Evolutionary conservation across 179 eudicot species (phyloP), one percentile per base, ranked within the genome.

Genomic region (Nepenthes alata): DNA sequence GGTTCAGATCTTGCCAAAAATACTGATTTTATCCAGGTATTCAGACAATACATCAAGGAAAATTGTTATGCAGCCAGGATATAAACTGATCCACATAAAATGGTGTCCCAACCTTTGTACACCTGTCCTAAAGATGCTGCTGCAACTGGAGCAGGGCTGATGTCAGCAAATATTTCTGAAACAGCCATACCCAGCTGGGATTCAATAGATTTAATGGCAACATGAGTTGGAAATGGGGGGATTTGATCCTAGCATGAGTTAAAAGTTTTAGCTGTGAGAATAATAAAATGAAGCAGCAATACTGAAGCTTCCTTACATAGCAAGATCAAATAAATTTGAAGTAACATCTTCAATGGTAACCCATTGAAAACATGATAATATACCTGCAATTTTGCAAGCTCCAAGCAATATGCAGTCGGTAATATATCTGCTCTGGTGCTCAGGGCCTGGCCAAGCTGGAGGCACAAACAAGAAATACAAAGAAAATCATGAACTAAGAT

Each of bases 61-160:
- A 37, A 41, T 4, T 4, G 45, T 9, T 6, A 47, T 39, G 14
- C 53, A 48, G 55, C 49, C 41, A 60, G 55, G 37, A 66, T 68
- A 53, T 50, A 71, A 55, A n/a, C 13, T 34, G 15, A 54, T 65
- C 58, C 60, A 34, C 5, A 16, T 57, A 8, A 67, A 55, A 59
- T 54, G 38, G 48, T 72, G 54, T 41, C 2, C 78, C 72, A 72
- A 93, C 98, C 98, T 89, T 85, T 93, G 78, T 93, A 93, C 62
- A 93, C 98, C 83, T 93, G 98, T 59, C 98, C 98, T 54, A 93
- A 67, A 67, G 98, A 93, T 76, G 98, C 98, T 39, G 98, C 95
- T 68, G 98, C 98, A 68, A 93, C 62, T 45, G 98, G 98, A 81
- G 83, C 76, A 36, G 70, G 57, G 76, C 98, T 93, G 53, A 93